Evolutionary conservation across 805 yeast species (phyloP).

Genomic region (Candida ponderosae): DNA sequence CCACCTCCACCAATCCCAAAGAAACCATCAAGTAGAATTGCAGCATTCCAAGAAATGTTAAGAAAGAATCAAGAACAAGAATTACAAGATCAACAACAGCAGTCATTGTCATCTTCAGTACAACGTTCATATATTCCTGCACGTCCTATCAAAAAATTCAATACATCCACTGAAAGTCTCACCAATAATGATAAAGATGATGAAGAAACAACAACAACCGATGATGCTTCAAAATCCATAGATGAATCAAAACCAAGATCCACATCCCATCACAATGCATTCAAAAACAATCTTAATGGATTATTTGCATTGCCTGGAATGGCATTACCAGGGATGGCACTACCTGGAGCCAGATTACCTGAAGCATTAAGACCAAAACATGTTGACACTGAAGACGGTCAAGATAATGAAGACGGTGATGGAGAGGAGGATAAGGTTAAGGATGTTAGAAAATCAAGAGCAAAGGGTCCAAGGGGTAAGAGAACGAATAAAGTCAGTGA

Average conservation of each 20-base stretch:
- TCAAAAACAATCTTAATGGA: slow-evolving; percentile 55
- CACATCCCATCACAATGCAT: slow-evolving; percentile 24
- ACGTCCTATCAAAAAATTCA: slow-evolving; percentile 1
- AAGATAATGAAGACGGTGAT: slow-evolving; percentile 1
- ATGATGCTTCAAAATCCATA: slow-evolving; percentile 13
- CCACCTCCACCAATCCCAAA: slow-evolving; percentile 67
- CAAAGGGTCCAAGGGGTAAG: slow-evolving; percentile 69
- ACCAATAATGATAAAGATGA: slow-evolving; percentile 1
- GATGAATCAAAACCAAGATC: slow-evolving; percentile 21
- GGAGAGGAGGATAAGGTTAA: slow-evolving; percentile 3
- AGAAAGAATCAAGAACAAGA: slow-evolving; percentile 40
- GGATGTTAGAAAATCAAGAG: slow-evolving; percentile 44
- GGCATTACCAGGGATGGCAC: slow-evolving; percentile 23
- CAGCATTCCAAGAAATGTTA: slow-evolving; percentile 75
- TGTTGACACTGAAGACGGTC: slow-evolving; percentile 7
- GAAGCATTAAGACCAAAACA: slow-evolving; percentile 6
- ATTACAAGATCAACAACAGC: slow-evolving; percentile 41
- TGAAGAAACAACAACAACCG: slow-evolving; percentile 1
- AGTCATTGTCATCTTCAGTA: slow-evolving; percentile 10
- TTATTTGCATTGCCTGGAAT: slow-evolving; percentile 52
- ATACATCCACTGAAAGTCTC: neutral
- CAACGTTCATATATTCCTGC: neutral
- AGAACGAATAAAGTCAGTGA: slow-evolving; percentile 54
- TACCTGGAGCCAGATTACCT: slow-evolving; percentile 10
- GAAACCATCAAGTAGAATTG: slow-evolving; percentile 70